Percentiles rank a stretch among this genome's conserved stretches.
These are phyloP conservation scores for Wickerhamiella infanticola DNA, from an alignment of 1,139 yeast species.

Conservation along the genomic window DNA sequence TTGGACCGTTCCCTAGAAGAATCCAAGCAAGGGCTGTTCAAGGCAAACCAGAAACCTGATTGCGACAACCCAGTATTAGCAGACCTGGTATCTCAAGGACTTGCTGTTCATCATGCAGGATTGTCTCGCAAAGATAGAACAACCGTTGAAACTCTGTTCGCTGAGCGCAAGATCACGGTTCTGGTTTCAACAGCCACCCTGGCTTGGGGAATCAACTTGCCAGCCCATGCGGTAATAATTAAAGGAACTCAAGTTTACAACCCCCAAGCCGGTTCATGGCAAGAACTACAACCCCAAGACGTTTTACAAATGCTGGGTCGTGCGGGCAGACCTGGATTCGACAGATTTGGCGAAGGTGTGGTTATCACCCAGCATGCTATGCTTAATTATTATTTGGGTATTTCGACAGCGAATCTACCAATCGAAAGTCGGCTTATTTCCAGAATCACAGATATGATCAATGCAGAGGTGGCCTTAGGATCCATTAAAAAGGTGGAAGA, in stretches of 20 bases:
- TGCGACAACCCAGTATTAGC: constrained; percentile 64
- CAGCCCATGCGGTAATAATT: constrained; percentile 93
- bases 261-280: constrained; percentile 82
- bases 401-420: constrained; percentile 78
- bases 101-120: constrained; percentile 97
- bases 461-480: constrained; percentile 79
- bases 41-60: constrained; percentile 48
- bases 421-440: constrained; percentile 78
- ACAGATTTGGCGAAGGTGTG: constrained; percentile 83
- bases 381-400: constrained; percentile 74
- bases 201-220: constrained; percentile 99
- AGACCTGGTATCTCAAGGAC: constrained; percentile 67
- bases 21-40: constrained; percentile 41
- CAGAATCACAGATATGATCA: constrained; percentile 54
- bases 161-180: constrained; percentile 73
- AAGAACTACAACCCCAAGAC: constrained; percentile 83
- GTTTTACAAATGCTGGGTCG: constrained; percentile 88
- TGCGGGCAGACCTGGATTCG: constrained; percentile 95
- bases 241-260: constrained; percentile 92
- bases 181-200: constrained; percentile 92
- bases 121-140: constrained; percentile 86
- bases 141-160: constrained; percentile 73
- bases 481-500: constrained; percentile 44
- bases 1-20: constrained; percentile 44
- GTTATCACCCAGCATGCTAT: constrained; percentile 81